phyloP scores from a whole-genome alignment of 768 basidiomycete species.

The Rickenella mellea region DNA sequence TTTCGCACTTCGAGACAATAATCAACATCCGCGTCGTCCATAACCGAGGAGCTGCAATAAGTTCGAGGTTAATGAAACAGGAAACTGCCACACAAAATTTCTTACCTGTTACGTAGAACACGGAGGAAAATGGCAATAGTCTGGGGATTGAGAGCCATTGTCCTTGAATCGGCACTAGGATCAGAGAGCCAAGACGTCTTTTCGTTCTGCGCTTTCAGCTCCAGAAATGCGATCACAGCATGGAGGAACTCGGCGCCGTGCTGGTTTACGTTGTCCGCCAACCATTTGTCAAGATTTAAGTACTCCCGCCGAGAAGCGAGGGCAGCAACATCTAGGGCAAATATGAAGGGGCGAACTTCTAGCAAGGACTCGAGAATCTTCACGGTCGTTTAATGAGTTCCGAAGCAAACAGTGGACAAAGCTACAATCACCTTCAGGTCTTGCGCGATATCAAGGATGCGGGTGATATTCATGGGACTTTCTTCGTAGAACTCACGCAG shows the following conservation, averaged over 20 bases:
- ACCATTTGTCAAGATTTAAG: conserved; percentile 94
- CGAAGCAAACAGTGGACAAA: too few relatives aligned
- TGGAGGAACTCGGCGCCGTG: conserved; percentile 84
- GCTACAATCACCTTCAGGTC: conserved; percentile 68
- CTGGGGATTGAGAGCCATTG: conserved; percentile 79
- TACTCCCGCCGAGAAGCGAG: conserved; percentile 89
- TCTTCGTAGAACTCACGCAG: conserved; percentile 91
- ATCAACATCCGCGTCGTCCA: conserved; percentile 72
- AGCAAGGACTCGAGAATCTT: conserved; percentile 90
- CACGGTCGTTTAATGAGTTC: neutral
- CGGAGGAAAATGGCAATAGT: conserved; percentile 91
- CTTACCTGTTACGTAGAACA: conserved; percentile 75
- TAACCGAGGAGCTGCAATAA: conserved; percentile 49
- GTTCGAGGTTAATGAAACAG: neutral
- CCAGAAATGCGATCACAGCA: conserved; percentile 80
- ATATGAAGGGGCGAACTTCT: conserved; percentile 79
- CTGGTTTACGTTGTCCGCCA: conserved; percentile 74
- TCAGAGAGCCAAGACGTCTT: conserved; percentile 69
- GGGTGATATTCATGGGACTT: conserved; percentile 85
- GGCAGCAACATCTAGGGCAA: conserved; percentile 90
- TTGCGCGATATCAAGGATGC: conserved; percentile 91
- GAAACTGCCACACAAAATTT: conserved; percentile 6
- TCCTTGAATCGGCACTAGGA: conserved; percentile 65
- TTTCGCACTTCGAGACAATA: conserved; percentile 89
- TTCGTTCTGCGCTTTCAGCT: conserved; percentile 89